Conservation (phyloP, 2,329 filamentous ascomycete species). For the Emericellopsis atlantica region DNA sequence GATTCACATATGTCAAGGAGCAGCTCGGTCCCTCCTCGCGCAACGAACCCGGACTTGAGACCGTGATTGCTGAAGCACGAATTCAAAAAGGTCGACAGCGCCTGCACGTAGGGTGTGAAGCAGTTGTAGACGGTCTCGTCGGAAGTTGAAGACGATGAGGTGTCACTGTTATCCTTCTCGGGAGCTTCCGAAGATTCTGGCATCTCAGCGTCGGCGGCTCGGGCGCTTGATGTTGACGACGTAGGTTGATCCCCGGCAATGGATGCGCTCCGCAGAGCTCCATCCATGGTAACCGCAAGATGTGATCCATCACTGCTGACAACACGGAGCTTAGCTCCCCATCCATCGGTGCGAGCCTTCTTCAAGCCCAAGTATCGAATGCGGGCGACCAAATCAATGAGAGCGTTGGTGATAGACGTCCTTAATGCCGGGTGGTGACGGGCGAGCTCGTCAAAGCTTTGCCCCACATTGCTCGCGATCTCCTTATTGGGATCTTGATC, state of each 20-base stretch:
- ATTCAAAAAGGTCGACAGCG: constrained; percentile 62
- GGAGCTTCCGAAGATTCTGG: constrained; percentile 25
- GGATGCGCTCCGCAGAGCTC: constrained; percentile 15
- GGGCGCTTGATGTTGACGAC: constrained; percentile 6
- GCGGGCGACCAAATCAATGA: constrained; percentile 77
- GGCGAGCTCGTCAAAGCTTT: constrained; percentile 84
- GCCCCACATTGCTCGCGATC: constrained; percentile 62
- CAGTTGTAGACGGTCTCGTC: constrained; percentile 9
- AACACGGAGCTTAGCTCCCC: constrained; percentile 69
- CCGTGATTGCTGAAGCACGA: constrained; percentile 63
- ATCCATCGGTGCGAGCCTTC: constrained; percentile 55
- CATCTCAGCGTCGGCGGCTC: constrained; percentile 52
- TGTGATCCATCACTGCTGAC: constrained; percentile 44
- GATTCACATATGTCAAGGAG: constrained; percentile 75
- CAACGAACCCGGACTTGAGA: constrained; percentile 63
- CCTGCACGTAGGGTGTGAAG: constrained; percentile 60
- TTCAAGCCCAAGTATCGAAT: constrained; percentile 62
- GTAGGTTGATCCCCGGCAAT: background rate
- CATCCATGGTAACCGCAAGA: constrained; percentile 38
- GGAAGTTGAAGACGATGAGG: constrained; percentile 6
- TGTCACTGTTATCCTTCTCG: constrained; percentile 6
- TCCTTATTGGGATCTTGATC: constrained; percentile 46
- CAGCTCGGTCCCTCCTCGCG: constrained; percentile 68
- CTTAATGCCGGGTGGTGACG: constrained; percentile 84
- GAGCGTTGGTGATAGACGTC: constrained; percentile 67